Evolutionary conservation across 805 yeast species (phyloP).

Genomic region (Lipomyces orientalis): DNA sequence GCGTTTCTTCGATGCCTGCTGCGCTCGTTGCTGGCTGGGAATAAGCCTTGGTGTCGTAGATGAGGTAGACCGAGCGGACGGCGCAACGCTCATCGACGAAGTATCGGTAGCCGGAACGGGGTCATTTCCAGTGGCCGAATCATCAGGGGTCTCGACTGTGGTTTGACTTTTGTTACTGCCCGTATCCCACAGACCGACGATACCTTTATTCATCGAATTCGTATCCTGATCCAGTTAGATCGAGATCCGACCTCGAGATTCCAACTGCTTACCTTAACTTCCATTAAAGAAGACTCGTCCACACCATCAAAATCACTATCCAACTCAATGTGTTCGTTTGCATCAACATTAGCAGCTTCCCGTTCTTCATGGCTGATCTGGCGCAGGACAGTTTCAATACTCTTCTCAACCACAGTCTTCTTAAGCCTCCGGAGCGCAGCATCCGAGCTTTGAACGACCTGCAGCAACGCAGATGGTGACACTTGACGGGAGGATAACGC

Average conservation of each 20-base stretch:
- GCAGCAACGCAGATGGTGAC: slow-evolving; percentile 32
- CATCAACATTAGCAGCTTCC: slow-evolving; percentile 36
- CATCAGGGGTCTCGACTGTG: slow-evolving; percentile 25
- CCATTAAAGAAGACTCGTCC: slow-evolving; percentile 62
- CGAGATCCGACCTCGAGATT: background rate
- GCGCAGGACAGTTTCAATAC: slow-evolving; percentile 59
- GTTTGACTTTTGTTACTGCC: slow-evolving; percentile 39
- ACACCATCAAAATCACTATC: slow-evolving; percentile 51
- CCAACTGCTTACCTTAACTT: slow-evolving; percentile 49
- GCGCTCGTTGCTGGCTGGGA: background rate
- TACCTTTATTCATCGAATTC: slow-evolving; percentile 76
- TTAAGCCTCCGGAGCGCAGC: slow-evolving; percentile 72
- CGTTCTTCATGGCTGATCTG: slow-evolving; percentile 16
- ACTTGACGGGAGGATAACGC: slow-evolving; percentile 14
- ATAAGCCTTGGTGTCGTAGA: background rate
- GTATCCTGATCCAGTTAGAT: slow-evolving; percentile 47
- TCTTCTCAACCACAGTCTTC: slow-evolving; percentile 63
- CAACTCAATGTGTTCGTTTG: slow-evolving; percentile 39
- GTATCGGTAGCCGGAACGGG: background rate
- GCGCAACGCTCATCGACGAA: background rate
- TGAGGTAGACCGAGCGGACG: background rate
- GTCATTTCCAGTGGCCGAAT: background rate
- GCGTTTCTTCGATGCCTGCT: slow-evolving; percentile 38
- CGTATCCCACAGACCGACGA: slow-evolving; percentile 68
- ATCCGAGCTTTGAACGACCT: slow-evolving; percentile 60